These are phyloP conservation scores for Boletellus sp. DNA, from an alignment of 768 basidiomycete genomes.

Conservation along the genomic window DNA sequence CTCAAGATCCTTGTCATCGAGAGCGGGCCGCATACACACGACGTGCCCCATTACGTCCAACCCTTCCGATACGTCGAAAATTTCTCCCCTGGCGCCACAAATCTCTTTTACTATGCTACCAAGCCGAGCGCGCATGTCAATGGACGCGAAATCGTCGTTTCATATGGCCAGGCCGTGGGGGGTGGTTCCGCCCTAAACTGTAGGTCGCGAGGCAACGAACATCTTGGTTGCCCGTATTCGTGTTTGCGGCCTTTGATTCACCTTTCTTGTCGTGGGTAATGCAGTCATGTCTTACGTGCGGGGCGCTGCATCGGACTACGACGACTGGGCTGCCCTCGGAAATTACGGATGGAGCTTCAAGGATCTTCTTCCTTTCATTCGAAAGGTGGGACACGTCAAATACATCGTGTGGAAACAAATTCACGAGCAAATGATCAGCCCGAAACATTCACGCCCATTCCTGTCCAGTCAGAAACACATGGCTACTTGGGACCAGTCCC, in stretches of 20 bases:
- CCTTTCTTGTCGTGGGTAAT: not conserved
- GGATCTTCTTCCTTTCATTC: slow-evolving; percentile 53
- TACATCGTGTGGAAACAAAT: not conserved
- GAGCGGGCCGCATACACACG: slow-evolving; percentile 49
- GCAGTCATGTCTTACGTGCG: slow-evolving; percentile 51
- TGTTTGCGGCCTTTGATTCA: too few species aligned
- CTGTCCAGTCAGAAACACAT: slow-evolving; percentile 25
- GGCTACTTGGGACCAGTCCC: slow-evolving; percentile 33
- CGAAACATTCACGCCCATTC: slow-evolving; percentile 34
- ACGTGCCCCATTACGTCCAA: slow-evolving; percentile 46
- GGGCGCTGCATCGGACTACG: slow-evolving; percentile 59
- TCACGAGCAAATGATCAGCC: not conserved
- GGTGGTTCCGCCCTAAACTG: slow-evolving; percentile 65
- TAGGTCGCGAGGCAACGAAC: slow-evolving; percentile 21
- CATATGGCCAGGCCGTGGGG: slow-evolving; percentile 50
- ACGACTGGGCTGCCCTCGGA: slow-evolving; percentile 50
- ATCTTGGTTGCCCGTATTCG: too few species aligned
- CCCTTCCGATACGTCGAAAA: slow-evolving; percentile 50
- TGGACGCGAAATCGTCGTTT: slow-evolving; percentile 44
- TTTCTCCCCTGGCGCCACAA: slow-evolving; percentile 36
- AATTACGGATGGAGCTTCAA: slow-evolving; percentile 62
- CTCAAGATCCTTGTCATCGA: slow-evolving; percentile 61
- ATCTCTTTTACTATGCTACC: slow-evolving; percentile 40
- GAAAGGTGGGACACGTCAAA: slow-evolving; percentile 27
- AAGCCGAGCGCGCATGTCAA: slow-evolving; percentile 41